A percentile compares a stretch with the other conserved stretches of the same genome.
Conservation (phyloP, 176 grass and related monocot genomes). For the Tuctoria greenei region DNA sequence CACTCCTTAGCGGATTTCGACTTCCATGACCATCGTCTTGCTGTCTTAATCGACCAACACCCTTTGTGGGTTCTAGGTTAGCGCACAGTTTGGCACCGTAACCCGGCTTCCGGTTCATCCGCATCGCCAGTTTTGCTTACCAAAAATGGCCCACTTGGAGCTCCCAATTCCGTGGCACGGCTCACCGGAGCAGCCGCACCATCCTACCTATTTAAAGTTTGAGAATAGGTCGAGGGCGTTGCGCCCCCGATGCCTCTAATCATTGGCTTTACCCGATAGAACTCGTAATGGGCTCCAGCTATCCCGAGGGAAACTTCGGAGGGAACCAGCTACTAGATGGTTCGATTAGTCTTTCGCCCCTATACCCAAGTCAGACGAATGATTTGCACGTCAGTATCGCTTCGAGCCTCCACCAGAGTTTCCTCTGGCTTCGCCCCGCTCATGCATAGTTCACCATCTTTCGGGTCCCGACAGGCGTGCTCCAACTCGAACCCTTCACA, state of each 20-base stretch:
- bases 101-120: constrained; percentile 58
- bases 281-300: constrained; percentile 54
- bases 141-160: constrained; percentile 81
- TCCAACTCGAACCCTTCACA: constrained; percentile 81
- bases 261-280: constrained; percentile 63
- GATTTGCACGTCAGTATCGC: constrained; percentile 89
- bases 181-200: constrained; percentile 30
- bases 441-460: constrained; percentile 91
- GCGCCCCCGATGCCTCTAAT: constrained; percentile 68
- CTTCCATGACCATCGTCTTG: constrained; percentile 13
- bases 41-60: constrained; percentile 58
- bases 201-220: constrained; percentile 56
- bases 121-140: constrained; percentile 77
- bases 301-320: constrained; percentile 45
- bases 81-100: constrained; percentile 60
- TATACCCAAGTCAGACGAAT: constrained; percentile 77
- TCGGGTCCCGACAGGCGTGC: constrained; percentile 60
- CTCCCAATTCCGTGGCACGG: constrained; percentile 38
- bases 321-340: constrained; percentile 67
- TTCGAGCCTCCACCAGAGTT: constrained; percentile 86
- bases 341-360: constrained; percentile 80
- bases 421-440: constrained; percentile 58
- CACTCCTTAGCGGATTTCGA: constrained; percentile 57
- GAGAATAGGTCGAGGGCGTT: constrained; percentile 57
- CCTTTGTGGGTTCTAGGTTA: constrained; percentile 46